These are phyloP conservation scores for Pseudofabraea citricarpa DNA, from an alignment of 2,329 filamentous ascomycete genomes.

Conservation along the genomic window DNA sequence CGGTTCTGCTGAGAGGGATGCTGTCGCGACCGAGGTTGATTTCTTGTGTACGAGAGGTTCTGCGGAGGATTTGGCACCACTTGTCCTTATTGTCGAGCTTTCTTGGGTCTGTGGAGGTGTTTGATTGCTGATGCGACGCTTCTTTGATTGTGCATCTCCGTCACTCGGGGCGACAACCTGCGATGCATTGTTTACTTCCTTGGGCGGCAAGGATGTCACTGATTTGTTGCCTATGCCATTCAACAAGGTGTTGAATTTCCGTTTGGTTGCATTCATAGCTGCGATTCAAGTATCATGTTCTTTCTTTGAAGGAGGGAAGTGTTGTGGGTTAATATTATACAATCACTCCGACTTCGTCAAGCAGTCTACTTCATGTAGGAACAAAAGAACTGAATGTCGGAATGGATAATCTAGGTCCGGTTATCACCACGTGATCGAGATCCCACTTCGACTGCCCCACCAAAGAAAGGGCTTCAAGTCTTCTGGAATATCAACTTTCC, in stretches of 20 bases:
- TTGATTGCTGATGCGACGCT: conserved; percentile 21
- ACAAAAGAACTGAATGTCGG: too few relatives aligned
- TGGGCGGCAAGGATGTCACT: conserved; percentile 35
- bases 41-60: conserved; percentile 18
- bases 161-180: conserved; percentile 25
- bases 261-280: conserved; percentile 75
- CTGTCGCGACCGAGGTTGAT: conserved; percentile 15
- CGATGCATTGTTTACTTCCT: conserved; percentile 32
- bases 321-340: too few relatives aligned
- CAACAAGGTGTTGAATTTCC: conserved; percentile 74
- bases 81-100: conserved; percentile 3
- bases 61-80: conserved; percentile 6
- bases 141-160: conserved; percentile 20
- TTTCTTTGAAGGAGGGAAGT: too few relatives aligned
- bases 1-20: conserved; percentile 19
- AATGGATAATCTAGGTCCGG: too few relatives aligned
- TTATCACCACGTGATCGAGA: too few relatives aligned
- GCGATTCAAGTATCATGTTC: too few relatives aligned
- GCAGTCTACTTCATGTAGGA: too few relatives aligned
- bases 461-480: too few relatives aligned
- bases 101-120: conserved; percentile 6
- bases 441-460: too few relatives aligned
- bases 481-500: too few relatives aligned
- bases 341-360: too few relatives aligned
- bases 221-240: conserved; percentile 55